phyloP scores from a whole-genome alignment of 2,329 filamentous ascomycete genomes.

The Coniochaeta pulveracea region DNA sequence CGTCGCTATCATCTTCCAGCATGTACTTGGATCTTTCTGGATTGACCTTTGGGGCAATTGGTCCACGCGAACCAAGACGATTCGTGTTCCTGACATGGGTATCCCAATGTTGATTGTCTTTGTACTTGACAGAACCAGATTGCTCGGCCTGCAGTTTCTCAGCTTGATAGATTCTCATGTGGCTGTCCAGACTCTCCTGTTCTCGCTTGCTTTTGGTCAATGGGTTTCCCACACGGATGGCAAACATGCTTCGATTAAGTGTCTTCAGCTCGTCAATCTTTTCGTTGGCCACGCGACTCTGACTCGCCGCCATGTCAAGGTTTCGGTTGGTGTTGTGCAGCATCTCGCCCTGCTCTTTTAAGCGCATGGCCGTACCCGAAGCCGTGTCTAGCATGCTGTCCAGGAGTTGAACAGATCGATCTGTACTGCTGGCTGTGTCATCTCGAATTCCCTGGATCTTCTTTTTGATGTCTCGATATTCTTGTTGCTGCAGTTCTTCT shows the following conservation, averaged over 20 bases:
- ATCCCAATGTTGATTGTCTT: slow-evolving; percentile 49
- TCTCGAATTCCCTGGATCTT: slow-evolving; percentile 69
- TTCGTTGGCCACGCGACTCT: slow-evolving; percentile 67
- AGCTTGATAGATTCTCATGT: too few species aligned
- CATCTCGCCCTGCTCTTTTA: slow-evolving; percentile 69
- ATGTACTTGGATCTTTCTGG: slow-evolving; percentile 66
- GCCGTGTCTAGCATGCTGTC: slow-evolving; percentile 61
- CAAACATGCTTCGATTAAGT: slow-evolving; percentile 85
- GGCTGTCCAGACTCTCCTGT: slow-evolving; percentile 56
- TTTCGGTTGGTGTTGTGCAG: slow-evolving; percentile 76
- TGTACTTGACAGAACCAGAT: too few species aligned
- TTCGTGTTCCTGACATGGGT: slow-evolving; percentile 9
- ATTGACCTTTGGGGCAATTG: too few species aligned
- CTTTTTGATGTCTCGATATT: slow-evolving; percentile 61
- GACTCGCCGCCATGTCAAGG: slow-evolving; percentile 66
- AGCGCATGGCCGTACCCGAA: slow-evolving; percentile 57
- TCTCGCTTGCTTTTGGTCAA: slow-evolving; percentile 63
- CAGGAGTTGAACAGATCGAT: slow-evolving; percentile 58
- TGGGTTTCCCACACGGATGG: slow-evolving; percentile 65
- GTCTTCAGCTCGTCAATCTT: slow-evolving; percentile 75
- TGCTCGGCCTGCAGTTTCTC: slow-evolving; percentile 53
- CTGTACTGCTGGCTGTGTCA: slow-evolving; percentile 53
- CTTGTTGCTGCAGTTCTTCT: slow-evolving; percentile 63
- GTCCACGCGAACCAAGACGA: slow-evolving; percentile 34
- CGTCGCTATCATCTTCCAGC: slow-evolving; percentile 61